Base-by-base conservation (phyloP, 1,284 basidiomycete genomes). In the Taiwanofungus camphoratus region DNA sequence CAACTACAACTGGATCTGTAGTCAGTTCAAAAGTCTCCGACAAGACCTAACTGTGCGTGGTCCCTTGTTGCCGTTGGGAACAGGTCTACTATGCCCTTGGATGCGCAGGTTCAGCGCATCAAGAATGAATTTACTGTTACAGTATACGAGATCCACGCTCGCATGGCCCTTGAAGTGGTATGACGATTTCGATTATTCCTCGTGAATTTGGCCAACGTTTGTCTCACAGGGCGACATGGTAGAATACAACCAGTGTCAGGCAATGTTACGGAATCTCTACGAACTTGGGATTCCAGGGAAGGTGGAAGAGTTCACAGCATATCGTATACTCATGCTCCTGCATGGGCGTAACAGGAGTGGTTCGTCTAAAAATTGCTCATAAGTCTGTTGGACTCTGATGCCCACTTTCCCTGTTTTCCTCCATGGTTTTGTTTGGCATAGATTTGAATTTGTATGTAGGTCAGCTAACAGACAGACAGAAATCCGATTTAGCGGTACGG, bases 191-290 rank as follows among this genome's bases (percentile, higher is more conserved):
- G 30, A 19, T 41, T n/a, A 11, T 11, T 32, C 13, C 15, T 29
- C 22, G 5, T 36, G 20, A 12, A 20, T 20, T 42, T n/a, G 41
- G 42, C 9, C 27, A 39, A 37, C 27, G 33, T 22, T 32, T 43
- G 27, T 15, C n/a, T 34, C 43, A 34, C 61, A 96, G 92, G 82
- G 79, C 60, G 96, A 99, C 62, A 87, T 99, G 73, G 93, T 96
- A 56, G 96, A 99, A 77, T 99, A 96, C 64, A 99, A 98, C 64
- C 90, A 95, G 66, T 99, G 96, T 67, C 93, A 97, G 65, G 87
- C 87, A 29, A 88, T 92, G 60, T 70, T 99, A 38, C 87, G 89
- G 57, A 78, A 79, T 42, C 79, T 99, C 24, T 99, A 99, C 65
- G 92, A 95, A 56, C 79, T 92, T 48, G 92, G 92, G 36, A 82